Percentiles rank a stretch among this genome's conserved stretches.
Evolutionary conservation across 2,329 filamentous ascomycete species (phyloP).

Genomic region (Claviceps sp.): DNA sequence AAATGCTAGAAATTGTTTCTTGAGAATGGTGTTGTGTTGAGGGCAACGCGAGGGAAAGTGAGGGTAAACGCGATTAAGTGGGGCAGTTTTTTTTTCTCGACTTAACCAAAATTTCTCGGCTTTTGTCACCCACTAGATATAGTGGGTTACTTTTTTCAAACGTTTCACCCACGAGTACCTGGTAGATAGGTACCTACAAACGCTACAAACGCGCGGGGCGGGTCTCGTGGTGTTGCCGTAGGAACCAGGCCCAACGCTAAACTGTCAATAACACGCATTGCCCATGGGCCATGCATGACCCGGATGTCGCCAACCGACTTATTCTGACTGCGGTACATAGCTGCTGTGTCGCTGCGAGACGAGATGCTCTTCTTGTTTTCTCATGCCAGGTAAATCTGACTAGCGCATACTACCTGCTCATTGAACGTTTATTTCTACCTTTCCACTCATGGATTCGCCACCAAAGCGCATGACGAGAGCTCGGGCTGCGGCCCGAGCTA

Average conservation of each 20-base stretch:
- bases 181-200: no score
- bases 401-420: not conserved
- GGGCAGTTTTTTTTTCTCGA: no score
- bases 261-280: not conserved
- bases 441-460: constrained; percentile 35
- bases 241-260: not conserved
- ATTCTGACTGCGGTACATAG: not conserved
- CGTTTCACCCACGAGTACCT: no score
- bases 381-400: constrained; percentile 6
- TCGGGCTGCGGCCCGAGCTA: constrained; percentile 29
- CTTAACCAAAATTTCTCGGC: no score
- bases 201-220: not conserved
- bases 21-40: no score
- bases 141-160: no score
- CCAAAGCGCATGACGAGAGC: constrained; percentile 46
- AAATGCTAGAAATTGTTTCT: no score
- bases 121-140: no score
- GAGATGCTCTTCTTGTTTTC: constrained; percentile 11
- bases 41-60: no score
- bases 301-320: not conserved
- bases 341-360: constrained; percentile 9
- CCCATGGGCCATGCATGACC: not conserved
- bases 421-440: not conserved
- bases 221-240: not conserved
- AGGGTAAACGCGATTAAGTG: no score